Evolutionary conservation across 1,284 basidiomycete species (phyloP).

Genomic region (Bjerkandera adusta): DNA sequence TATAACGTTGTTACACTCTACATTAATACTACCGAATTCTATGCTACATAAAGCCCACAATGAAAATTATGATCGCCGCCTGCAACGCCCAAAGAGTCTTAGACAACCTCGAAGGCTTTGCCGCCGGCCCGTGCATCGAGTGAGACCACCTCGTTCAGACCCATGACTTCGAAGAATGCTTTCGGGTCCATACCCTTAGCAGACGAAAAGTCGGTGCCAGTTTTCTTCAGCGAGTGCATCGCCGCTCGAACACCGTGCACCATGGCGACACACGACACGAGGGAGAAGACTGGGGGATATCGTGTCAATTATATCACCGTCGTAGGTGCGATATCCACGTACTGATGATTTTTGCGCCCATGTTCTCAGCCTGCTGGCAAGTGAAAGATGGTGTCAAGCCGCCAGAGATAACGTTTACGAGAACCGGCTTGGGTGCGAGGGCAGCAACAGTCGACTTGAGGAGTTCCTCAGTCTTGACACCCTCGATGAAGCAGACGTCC

Average conservation of each 20-base stretch:
- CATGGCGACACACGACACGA: slow-evolving; percentile 71
- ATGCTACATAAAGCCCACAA: too few species aligned
- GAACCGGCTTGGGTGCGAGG: slow-evolving; percentile 70
- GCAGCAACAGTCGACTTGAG: slow-evolving; percentile 62
- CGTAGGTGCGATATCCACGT: slow-evolving; percentile 24
- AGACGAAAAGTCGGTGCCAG: slow-evolving; percentile 68
- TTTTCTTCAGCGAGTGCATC: slow-evolving; percentile 72
- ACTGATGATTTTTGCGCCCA: slow-evolving; percentile 78
- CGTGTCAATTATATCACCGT: neutral
- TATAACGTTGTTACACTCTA: too few species aligned
- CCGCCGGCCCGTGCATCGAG: slow-evolving; percentile 63
- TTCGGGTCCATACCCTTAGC: slow-evolving; percentile 77
- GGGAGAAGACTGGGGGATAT: slow-evolving; percentile 51
- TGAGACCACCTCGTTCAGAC: slow-evolving; percentile 51
- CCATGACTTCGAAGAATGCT: slow-evolving; percentile 75
- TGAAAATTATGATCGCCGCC: too few species aligned
- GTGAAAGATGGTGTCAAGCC: slow-evolving; percentile 76
- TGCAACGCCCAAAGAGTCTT: too few species aligned
- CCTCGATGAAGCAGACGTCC: slow-evolving; percentile 85
- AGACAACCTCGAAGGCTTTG: slow-evolving; percentile 50
- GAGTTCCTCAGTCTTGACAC: slow-evolving; percentile 68
- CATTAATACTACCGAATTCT: too few species aligned
- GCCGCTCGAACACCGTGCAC: slow-evolving; percentile 71
- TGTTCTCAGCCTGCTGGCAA: slow-evolving; percentile 59
- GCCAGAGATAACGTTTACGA: slow-evolving; percentile 77